These are phyloP conservation scores for Astrocystis sublimbata DNA, from an alignment of 495 filamentous ascomycete genomes.

Conservation along the genomic window DNA sequence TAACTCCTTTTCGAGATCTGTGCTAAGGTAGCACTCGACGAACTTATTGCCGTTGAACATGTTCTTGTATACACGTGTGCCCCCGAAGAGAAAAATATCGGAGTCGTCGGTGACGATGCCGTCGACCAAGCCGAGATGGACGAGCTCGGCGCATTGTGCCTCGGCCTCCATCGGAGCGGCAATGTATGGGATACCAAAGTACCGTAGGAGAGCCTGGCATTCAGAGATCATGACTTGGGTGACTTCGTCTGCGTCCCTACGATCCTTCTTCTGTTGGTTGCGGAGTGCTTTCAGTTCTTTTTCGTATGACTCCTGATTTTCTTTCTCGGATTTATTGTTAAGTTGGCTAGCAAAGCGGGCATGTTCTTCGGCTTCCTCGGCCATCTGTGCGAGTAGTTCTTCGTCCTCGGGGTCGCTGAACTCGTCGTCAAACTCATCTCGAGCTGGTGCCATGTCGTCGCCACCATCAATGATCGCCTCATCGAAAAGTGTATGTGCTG, in stretches of 20 bases:
- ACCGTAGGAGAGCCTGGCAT: constrained; percentile 83
- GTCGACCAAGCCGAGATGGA: constrained; percentile 82
- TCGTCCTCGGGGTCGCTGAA: constrained; percentile 91
- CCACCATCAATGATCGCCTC: constrained; percentile 30
- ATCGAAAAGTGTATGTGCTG: background rate
- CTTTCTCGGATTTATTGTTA: constrained; percentile 63
- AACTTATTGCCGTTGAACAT: constrained; percentile 98
- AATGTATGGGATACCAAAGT: constrained; percentile 94
- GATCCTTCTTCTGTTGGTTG: constrained; percentile 91
- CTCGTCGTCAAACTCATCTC: constrained; percentile 45
- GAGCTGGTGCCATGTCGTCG: constrained; percentile 26
- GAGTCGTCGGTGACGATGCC: constrained; percentile 98
- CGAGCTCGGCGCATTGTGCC: constrained; percentile 93
- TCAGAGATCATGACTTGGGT: constrained; percentile 92
- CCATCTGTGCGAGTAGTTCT: constrained; percentile 80
- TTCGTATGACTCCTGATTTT: constrained; percentile 78
- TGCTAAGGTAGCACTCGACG: constrained; percentile 92
- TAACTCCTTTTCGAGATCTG: constrained; percentile 86
- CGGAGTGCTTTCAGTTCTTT: constrained; percentile 82
- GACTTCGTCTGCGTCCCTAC: constrained; percentile 93
- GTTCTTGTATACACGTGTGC: constrained; percentile 95
- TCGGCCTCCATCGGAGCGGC: constrained; percentile 99
- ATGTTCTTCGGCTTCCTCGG: constrained; percentile 87
- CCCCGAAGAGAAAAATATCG: constrained; percentile 96
- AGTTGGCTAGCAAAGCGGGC: constrained; percentile 84